Evolutionary conservation across 129 eudicot genomes (phyloP).

Genomic region (Lonicera japonica): DNA sequence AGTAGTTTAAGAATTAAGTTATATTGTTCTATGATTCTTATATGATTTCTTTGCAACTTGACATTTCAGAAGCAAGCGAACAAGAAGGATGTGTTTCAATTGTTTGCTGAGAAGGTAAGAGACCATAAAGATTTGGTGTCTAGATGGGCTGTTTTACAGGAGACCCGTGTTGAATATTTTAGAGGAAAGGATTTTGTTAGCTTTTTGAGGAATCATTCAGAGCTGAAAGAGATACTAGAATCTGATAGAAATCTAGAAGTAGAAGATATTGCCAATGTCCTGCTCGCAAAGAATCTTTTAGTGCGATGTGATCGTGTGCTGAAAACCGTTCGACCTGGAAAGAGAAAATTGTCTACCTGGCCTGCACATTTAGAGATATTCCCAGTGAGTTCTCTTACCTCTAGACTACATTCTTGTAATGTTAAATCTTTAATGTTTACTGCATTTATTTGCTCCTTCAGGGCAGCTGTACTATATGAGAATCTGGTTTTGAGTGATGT

Average conservation of each 20-base stretch:
- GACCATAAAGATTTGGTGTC: conserved; percentile 92
- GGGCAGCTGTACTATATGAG: too few species aligned
- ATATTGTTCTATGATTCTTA: too few species aligned
- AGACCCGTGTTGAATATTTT: conserved; percentile 96
- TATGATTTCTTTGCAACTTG: background rate
- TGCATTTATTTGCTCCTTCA: too few species aligned
- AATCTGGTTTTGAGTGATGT: too few species aligned
- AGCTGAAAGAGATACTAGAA: conserved; percentile 77
- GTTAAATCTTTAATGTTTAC: background rate
- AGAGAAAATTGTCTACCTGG: conserved; percentile 90
- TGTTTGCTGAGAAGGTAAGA: conserved; percentile 94
- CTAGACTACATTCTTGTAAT: background rate
- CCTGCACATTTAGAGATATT: conserved; percentile 94
- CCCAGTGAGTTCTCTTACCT: conserved; percentile 50
- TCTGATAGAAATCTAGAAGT: conserved; percentile 70
- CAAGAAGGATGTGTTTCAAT: conserved; percentile 78
- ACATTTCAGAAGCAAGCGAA: conserved; percentile 72
- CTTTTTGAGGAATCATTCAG: conserved; percentile 81
- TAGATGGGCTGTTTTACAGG: conserved; percentile 98
- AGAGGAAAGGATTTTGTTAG: conserved; percentile 92
- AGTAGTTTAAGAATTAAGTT: too few species aligned
- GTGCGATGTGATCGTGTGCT: conserved; percentile 97
- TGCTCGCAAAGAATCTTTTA: conserved; percentile 75
- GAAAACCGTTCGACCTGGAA: conserved; percentile 96
- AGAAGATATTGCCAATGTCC: conserved; percentile 75